phyloP scores from a whole-genome alignment of 1,139 yeast genomes.

The Yamadazyma taylorii region DNA sequence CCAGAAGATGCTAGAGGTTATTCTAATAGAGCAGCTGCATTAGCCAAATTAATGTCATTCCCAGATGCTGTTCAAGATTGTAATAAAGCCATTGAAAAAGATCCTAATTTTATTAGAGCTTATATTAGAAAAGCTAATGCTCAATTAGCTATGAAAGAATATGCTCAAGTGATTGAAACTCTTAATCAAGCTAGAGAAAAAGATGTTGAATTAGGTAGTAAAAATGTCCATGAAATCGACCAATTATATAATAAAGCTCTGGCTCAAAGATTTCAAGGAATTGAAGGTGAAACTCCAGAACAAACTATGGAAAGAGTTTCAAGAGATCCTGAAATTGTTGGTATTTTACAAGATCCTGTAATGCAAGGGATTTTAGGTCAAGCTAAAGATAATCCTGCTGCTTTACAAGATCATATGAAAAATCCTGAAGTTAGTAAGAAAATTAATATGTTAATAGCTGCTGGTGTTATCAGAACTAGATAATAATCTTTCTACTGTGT shows the following conservation, averaged over 20 bases:
- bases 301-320: slow-evolving; percentile 90
- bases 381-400: slow-evolving; percentile 95
- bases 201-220: slow-evolving; percentile 64
- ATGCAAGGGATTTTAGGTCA: slow-evolving; percentile 95
- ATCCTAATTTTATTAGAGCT: slow-evolving; percentile 88
- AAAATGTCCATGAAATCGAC: slow-evolving; percentile 75
- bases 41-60: slow-evolving; percentile 91
- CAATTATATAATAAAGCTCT: slow-evolving; percentile 77
- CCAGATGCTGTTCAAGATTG: slow-evolving; percentile 96
- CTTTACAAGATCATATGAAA: slow-evolving; percentile 95
- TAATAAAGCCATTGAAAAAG: slow-evolving; percentile 82
- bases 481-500: slow-evolving; percentile 26
- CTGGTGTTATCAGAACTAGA: slow-evolving; percentile 95
- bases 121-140: slow-evolving; percentile 97
- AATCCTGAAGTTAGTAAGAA: slow-evolving; percentile 91
- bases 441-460: slow-evolving; percentile 88
- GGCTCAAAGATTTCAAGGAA: slow-evolving; percentile 73
- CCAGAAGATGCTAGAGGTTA: slow-evolving; percentile 97
- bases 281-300: slow-evolving; percentile 91
- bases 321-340: slow-evolving; percentile 91
- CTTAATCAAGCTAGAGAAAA: slow-evolving; percentile 73
- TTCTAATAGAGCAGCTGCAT: slow-evolving; percentile 97
- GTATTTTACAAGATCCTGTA: slow-evolving; percentile 91
- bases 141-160: slow-evolving; percentile 88
- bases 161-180: slow-evolving; percentile 78